Evolutionary conservation across 257 asterid species (phyloP), one percentile per base, ranked within the genome.

Genomic region (Ajuga chamaepitys): DNA sequence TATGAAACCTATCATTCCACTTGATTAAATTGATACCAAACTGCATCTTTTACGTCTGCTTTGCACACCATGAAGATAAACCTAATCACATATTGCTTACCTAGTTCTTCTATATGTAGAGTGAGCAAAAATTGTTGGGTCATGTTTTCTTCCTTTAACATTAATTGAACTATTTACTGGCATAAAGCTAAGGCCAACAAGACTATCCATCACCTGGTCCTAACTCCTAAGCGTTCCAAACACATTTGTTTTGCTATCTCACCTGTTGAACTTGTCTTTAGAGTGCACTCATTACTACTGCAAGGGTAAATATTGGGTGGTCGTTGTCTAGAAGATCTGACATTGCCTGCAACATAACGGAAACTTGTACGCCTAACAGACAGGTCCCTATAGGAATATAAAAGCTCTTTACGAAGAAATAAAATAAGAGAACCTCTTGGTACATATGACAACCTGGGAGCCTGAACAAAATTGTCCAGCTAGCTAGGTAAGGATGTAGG

Each of bases 271-370:
- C 80, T 67, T 32, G 86, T 77, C 70, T 88, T 83, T 67, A 84
- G 82, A 52, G 84, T 75, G 82, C 85, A 79, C 48, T 81, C 91
- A 62, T n/a, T n/a, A n/a, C n/a, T n/a, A n/a, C 78, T 74, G 66
- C 77, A 76, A 52, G 86, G 77, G 60, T 73, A 53, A 66, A 74
- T 67, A 74, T 67, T 67, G 62, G 88, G 71, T 72, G 73, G n/a
- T 1, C 83, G 77, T 54, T 65, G 85, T 53, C 77, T 82, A 65
- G 83, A 73, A 67, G 75, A 68, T 74, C 75, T 79, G 66, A 73
- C 45, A 73, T 77, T 73, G 5, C 81, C 98, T 91, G 82, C 50
- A 53, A 66, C 64, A 74, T 5, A 74, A 58, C n/a, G n/a, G n/a
- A n/a, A n/a, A n/a, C n/a, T n/a, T n/a, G n/a, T n/a, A n/a, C n/a